Base-by-base conservation (phyloP, 139 green algal genomes). In the Chlorella sorokiniana region DNA sequence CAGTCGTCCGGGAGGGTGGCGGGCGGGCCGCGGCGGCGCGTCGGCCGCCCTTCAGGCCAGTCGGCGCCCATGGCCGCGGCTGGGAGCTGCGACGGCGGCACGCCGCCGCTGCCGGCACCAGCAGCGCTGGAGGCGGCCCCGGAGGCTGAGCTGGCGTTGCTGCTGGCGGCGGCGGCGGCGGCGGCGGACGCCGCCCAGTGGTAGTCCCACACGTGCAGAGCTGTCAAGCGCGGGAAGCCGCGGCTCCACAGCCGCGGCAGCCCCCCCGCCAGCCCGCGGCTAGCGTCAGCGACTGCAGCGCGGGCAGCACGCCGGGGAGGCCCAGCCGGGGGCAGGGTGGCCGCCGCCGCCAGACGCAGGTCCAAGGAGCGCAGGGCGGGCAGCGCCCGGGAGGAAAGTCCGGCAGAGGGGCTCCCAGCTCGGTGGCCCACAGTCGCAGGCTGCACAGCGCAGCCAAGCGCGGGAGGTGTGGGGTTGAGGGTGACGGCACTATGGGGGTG, bases 201-300 rank as follows among this genome's bases (percentile, higher is more conserved):
- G 31, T n/a, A n/a, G 9, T 23, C 63, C 33, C 27, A 29, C 63
- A 70, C 10, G 27, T 27, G 16, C 3, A 75, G 68, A 29, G 37
- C 40, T 27, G 14, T 31, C 71, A 78, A 33, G 29, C 40, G 48
- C 20, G 33, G 37, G 33, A 78, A 67, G 31, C 71, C 71, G 33
- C 2, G 5, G 5, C 22, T 37, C 71, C 71, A 78, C 16, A 35
- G 9, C 0, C 10, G 20, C 1, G 71, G 71, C 71, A 78, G 71
- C 71, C 42, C 45, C 71, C 29, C 48, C 48, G 20, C 0, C 33
- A 64, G 35, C 33, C 20, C 71, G 56, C 31, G 33, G 20, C 6
- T 4, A 78, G 29, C 29, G 25, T 29, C 71, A 78, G 35, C 33
- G 45, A 38, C 48, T 67, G 71, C 71, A 78, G 71, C 22, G 52